Evolutionary conservation across 2,329 filamentous ascomycete species (phyloP).

Genomic region (Penicillium brevicompactum): DNA sequence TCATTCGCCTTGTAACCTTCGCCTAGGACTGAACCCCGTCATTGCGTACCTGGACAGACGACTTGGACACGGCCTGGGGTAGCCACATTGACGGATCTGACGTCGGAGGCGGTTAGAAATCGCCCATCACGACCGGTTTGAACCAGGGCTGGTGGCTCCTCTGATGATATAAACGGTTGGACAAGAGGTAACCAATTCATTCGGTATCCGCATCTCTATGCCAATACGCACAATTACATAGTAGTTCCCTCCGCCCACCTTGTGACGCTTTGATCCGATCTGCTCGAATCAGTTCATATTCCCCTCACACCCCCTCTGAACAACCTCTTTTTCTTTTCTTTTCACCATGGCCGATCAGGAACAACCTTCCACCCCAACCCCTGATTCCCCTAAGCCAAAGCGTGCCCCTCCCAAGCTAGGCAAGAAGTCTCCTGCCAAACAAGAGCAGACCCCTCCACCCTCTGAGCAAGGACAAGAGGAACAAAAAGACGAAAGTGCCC

Average conservation of each 20-base stretch:
- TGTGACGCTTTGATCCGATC: constrained; percentile 24
- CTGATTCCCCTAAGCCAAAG: constrained; percentile 27
- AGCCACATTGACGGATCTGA: constrained; percentile 19
- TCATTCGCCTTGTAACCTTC: constrained; percentile 10
- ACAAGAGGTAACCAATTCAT: constrained; percentile 1
- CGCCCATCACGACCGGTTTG: constrained; percentile 17
- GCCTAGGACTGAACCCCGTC: background rate
- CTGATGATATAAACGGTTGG: constrained; percentile 21
- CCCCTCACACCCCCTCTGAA: constrained; percentile 13
- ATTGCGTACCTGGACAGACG: background rate
- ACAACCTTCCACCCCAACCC: constrained; percentile 20
- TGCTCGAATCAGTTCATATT: constrained; percentile 27
- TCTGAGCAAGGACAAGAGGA: constrained; percentile 24
- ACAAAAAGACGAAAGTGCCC: constrained; percentile 18
- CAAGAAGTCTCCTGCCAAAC: constrained; percentile 30
- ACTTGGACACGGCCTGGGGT: background rate
- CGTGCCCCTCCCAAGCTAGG: constrained; percentile 33
- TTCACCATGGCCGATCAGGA: constrained; percentile 35
- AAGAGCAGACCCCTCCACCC: constrained; percentile 28
- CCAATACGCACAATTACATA: constrained; percentile 16
- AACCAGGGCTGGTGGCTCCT: constrained; percentile 7
- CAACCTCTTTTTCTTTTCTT: constrained; percentile 21
- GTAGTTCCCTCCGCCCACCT: constrained; percentile 2
- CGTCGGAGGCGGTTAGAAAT: constrained; percentile 26
- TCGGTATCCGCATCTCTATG: constrained; percentile 19